These are phyloP conservation scores for Aspergillus arachidicola DNA, from an alignment of 2,329 filamentous ascomycete species.

Conservation along the genomic window DNA sequence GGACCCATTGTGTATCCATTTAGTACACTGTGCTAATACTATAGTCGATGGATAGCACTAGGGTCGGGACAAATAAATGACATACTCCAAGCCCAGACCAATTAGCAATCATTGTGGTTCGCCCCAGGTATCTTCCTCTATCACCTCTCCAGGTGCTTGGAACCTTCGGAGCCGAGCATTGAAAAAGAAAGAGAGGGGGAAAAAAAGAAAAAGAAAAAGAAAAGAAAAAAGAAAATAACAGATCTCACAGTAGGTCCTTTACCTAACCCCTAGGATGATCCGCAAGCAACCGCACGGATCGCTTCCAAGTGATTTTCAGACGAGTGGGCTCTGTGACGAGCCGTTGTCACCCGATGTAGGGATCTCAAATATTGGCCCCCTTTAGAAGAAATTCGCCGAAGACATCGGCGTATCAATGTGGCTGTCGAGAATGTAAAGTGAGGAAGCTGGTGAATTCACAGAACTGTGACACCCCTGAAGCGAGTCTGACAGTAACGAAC, in stretches of 20 bases:
- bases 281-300: constrained; percentile 21
- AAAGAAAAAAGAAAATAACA: background rate
- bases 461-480: constrained; percentile 6
- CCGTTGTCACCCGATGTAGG: constrained; percentile 22
- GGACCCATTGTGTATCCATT: background rate
- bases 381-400: constrained; percentile 16
- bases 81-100: constrained; percentile 13
- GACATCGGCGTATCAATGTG: background rate
- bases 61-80: background rate
- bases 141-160: background rate
- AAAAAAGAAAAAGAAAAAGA: background rate
- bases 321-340: constrained; percentile 28
- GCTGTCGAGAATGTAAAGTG: background rate
- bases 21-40: background rate
- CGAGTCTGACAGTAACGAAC: background rate
- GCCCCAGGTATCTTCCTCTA: background rate
- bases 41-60: background rate
- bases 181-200: background rate
- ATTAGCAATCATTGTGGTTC: constrained; percentile 15
- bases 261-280: constrained; percentile 16
- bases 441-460: background rate
- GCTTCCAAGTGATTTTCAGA: constrained; percentile 13
- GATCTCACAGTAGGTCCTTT: constrained; percentile 1
- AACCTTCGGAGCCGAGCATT: background rate
- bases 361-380: constrained; percentile 29